Evolutionary conservation across 345 rosid genomes (phyloP), one percentile per base, ranked within the genome.

Genomic region (Luvunga scandens): DNA sequence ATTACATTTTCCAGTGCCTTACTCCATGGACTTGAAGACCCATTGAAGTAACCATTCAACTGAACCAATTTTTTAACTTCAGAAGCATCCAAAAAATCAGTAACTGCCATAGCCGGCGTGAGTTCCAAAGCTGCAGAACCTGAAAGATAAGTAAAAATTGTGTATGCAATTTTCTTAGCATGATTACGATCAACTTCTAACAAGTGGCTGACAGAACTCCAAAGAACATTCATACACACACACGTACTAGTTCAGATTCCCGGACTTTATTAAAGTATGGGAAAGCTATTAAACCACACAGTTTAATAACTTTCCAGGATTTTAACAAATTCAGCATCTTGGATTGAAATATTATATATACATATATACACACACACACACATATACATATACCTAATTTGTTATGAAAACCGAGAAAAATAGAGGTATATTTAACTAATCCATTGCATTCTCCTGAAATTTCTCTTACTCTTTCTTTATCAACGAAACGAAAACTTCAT

Each of bases 51-150:
- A 60, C 90, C 88, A 61, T 86, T 88, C 16, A 90, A 86, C 83
- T 86, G 90, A 84, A 93, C 88, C 84, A 86, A 85, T 72, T 86
- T 84, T 81, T 72, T 90, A 67, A 92, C 93, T 84, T 88, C 94
- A 82, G 91, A 77, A 84, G 92, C 88, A 86, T 89, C 89, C 64
- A 71, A 69, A 86, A 90, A 87, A 78, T 81, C 90, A 56, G 80
- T 75, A 38, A 76, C 85, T 66, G 87, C 85, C 60, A 81, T 79
- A 8, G 84, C 62, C 18, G 97, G 92, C 61, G 92, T 82, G 85
- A 93, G 79, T 76, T 95, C 92, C 83, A 86, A 83, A 9, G 89
- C 86, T 16, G 84, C 66, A 72, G 93, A 80, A 80, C 97, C 95
- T 92, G 81, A 27, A 75, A 73, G 61, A 78, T 4, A 76, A 66